phyloP scores from a whole-genome alignment of 2,329 filamentous ascomycete species.

The Zymoseptoria ardabiliae region DNA sequence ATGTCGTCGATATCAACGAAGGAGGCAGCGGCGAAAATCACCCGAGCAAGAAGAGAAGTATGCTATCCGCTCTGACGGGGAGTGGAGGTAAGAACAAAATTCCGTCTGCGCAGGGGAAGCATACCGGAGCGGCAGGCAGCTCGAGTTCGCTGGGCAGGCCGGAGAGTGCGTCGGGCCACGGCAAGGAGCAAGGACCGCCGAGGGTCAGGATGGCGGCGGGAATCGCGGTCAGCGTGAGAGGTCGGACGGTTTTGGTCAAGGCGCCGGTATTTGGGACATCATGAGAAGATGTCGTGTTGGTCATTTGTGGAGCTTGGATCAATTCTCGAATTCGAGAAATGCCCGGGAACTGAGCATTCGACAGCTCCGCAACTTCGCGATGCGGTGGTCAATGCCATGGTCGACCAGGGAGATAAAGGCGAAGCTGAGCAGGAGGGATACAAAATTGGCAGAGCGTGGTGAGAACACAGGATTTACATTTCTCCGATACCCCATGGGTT shows the following conservation, averaged over 20 bases:
- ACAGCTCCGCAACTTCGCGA: too few species aligned
- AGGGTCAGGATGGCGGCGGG: constrained; percentile 43
- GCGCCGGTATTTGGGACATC: constrained; percentile 38
- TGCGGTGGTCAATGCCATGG: background rate
- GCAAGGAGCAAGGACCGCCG: constrained; percentile 36
- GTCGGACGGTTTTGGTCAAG: constrained; percentile 43
- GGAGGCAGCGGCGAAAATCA: constrained; percentile 16
- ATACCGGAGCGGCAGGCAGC: constrained; percentile 28
- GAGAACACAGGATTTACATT: background rate
- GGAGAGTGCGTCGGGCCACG: constrained; percentile 33
- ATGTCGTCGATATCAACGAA: constrained; percentile 26
- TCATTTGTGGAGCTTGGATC: background rate
- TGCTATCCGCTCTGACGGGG: constrained; percentile 38
- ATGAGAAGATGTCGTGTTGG: background rate
- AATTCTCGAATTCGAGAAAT: background rate
- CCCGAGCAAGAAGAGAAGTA: constrained; percentile 29
- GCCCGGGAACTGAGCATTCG: too few species aligned
- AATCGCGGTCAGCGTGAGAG: constrained; percentile 41
- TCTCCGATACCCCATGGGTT: constrained; percentile 5
- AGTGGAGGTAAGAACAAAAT: constrained; percentile 33
- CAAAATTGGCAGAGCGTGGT: background rate
- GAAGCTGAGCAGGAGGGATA: background rate
- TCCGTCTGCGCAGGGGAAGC: constrained; percentile 28
- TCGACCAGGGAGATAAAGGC: background rate
- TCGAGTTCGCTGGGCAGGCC: constrained; percentile 33